phyloP scores from a whole-genome alignment of 2,329 filamentous ascomycete species.

The Pseudogymnoascus sp. region DNA sequence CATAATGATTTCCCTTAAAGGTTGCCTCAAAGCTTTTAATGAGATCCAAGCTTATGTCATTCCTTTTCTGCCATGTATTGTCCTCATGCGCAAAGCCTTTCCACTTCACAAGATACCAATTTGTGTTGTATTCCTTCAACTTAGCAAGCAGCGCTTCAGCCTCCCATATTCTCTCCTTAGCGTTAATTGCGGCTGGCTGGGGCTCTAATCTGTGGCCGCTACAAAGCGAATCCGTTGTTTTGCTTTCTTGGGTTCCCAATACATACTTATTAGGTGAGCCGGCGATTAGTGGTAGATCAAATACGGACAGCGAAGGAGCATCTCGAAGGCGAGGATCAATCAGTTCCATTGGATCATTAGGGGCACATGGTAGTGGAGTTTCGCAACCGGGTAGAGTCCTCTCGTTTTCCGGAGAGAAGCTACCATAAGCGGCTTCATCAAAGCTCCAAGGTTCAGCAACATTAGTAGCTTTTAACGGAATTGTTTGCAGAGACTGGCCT shows the following conservation, averaged over 20 bases:
- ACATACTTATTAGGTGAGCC: not conserved
- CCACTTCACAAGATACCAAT: conserved; percentile 19
- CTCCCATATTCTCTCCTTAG: not conserved
- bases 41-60: conserved; percentile 13
- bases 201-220: not conserved
- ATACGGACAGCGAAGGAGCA: not conserved
- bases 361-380: conserved; percentile 10
- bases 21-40: conserved; percentile 13
- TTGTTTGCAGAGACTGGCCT: conserved; percentile 13
- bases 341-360: not conserved
- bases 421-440: conserved; percentile 10
- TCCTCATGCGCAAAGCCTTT: conserved; percentile 16
- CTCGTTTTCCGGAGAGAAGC: conserved; percentile 11
- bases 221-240: not conserved
- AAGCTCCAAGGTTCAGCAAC: conserved; percentile 14
- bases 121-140: conserved; percentile 16
- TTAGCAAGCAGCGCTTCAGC: conserved; percentile 19
- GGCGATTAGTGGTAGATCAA: not conserved
- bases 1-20: conserved; percentile 14
- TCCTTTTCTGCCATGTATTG: conserved; percentile 17
- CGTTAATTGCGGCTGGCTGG: not conserved
- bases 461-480: conserved; percentile 12
- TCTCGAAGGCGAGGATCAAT: not conserved
- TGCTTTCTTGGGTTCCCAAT: not conserved
- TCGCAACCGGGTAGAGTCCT: conserved; percentile 11